These are phyloP conservation scores for Zalaria obscura DNA, from an alignment of 2,329 filamentous ascomycete species.

Conservation along the genomic window DNA sequence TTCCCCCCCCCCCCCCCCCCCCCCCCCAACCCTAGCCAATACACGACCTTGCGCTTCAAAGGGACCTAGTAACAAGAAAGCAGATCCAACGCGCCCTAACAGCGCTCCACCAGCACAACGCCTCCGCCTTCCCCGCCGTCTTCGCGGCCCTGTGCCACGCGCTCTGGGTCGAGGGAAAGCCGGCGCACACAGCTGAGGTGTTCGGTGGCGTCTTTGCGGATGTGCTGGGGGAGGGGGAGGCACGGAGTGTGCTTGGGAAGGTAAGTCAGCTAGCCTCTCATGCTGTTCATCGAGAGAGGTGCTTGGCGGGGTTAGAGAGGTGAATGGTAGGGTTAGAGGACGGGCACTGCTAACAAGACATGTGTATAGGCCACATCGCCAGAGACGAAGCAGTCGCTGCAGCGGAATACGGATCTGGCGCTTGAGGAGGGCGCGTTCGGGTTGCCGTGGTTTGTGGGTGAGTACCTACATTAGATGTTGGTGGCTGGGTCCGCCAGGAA, in stretches of 20 bases:
- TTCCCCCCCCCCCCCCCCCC: background rate
- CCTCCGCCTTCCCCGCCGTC: constrained; percentile 24
- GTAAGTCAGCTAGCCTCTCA: constrained; percentile 14
- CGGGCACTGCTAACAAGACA: background rate
- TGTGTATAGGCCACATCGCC: constrained; percentile 10
- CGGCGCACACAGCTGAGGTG: constrained; percentile 30
- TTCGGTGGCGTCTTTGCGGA: constrained; percentile 29
- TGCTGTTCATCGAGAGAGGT: constrained; percentile 4
- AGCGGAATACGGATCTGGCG: constrained; percentile 35
- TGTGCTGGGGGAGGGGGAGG: constrained; percentile 30
- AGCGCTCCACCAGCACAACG: constrained; percentile 29
- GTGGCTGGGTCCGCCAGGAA: background rate
- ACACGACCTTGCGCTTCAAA: background rate
- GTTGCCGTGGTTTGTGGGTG: constrained; percentile 41
- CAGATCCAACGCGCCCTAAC: constrained; percentile 37
- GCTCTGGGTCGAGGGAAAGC: constrained; percentile 36
- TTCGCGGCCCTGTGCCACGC: constrained; percentile 34
- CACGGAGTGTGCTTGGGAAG: constrained; percentile 26
- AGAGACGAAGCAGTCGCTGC: constrained; percentile 33
- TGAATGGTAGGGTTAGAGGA: background rate
- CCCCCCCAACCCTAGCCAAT: background rate
- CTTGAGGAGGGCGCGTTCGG: constrained; percentile 44
- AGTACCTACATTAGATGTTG: too few species aligned
- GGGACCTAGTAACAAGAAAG: background rate
- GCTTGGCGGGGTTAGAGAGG: too few species aligned